phyloP scores from a whole-genome alignment of 768 basidiomycete genomes.

The Paxillus rubicundulus region DNA sequence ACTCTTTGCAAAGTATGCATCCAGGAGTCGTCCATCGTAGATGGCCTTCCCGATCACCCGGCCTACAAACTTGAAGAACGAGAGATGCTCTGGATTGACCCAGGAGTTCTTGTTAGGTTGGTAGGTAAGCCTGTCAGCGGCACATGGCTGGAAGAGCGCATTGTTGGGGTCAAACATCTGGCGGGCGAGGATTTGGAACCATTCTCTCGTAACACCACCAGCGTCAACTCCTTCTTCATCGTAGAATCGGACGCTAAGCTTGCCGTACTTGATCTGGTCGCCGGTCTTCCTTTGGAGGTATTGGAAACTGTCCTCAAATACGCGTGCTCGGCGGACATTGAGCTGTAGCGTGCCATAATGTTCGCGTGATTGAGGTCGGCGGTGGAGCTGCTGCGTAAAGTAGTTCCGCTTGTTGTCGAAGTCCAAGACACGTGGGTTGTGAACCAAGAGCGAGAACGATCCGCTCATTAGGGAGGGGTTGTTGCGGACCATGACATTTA shows the following conservation, averaged over 20 bases:
- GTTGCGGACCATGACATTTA: constrained; percentile 97
- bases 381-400: constrained; percentile 89
- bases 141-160: constrained; percentile 96
- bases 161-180: constrained; percentile 99
- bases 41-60: constrained; percentile 98
- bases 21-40: constrained; percentile 91
- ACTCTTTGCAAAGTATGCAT: constrained; percentile 97
- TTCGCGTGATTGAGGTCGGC: constrained; percentile 74
- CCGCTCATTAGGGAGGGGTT: constrained; percentile 98
- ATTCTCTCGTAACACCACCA: constrained; percentile 95
- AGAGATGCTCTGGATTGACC: constrained; percentile 93
- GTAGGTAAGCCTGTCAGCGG: constrained; percentile 91
- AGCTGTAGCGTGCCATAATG: constrained; percentile 82
- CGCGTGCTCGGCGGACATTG: constrained; percentile 84
- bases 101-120: constrained; percentile 93
- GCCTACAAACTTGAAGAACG: constrained; percentile 98
- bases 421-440: constrained; percentile 95
- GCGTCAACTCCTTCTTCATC: constrained; percentile 99
- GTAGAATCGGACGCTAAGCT: constrained; percentile 93
- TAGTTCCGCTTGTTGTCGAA: constrained; percentile 99
- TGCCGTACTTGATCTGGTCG: constrained; percentile 97
- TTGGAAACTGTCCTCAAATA: constrained; percentile 98
- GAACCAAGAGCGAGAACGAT: constrained; percentile 92
- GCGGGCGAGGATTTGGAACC: constrained; percentile 96
- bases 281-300: constrained; percentile 85